Base-by-base conservation (phyloP, 352 stramenopile genomes). In the Globisporangium megalacanthum region DNA sequence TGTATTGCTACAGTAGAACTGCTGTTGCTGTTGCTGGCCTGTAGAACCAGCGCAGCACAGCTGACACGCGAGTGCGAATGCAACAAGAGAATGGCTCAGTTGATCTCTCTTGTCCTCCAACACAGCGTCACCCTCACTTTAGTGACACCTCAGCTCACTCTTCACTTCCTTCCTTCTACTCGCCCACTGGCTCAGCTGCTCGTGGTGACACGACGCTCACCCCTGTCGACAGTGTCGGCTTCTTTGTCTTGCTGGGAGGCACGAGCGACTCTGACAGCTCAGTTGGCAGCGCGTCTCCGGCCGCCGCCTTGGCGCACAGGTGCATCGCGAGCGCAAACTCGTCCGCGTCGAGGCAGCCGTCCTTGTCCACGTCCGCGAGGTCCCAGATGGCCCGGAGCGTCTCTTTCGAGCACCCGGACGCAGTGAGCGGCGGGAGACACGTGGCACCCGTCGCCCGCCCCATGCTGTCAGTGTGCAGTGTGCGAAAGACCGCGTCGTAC, bases 241-340 rank as follows among this genome's bases (percentile, higher is more conserved):
- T 70, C 25, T 72, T 70, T 17, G 46, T 46, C 41, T 76, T 83
- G 36, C 73, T 77, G 0, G 82, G 84, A 13, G 87, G 87, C 25
- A 94, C 39, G 5, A 93, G 65, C 22, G 69, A 61, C 5, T 54
- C 29, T 2, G 80, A 66, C 3, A 96, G 68, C 55, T 84, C 72
- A 0, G 66, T 55, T 1, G 92, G 92, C 15, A 97, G 56, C 2
- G 62, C 49, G 31, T 95, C 68, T n/a, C 91, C 92, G 0, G 73
- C 68, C 51, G 89, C 92, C 7, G 75, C 75, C 29, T 86, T 76
- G 15, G 72, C 54, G 52, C 86, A 87, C 15, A 97, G 66, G 57
- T 95, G 91, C 87, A 97, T 96, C 25, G 87, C 87, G 22, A 98
- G 68, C 2, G 91, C 87, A 59, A 97, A 98, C 66, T 98, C 77